Evolutionary conservation across 352 stramenopile genomes (phyloP), one percentile per base, ranked within the genome.

Genomic region (Phytophthora hibernalis): DNA sequence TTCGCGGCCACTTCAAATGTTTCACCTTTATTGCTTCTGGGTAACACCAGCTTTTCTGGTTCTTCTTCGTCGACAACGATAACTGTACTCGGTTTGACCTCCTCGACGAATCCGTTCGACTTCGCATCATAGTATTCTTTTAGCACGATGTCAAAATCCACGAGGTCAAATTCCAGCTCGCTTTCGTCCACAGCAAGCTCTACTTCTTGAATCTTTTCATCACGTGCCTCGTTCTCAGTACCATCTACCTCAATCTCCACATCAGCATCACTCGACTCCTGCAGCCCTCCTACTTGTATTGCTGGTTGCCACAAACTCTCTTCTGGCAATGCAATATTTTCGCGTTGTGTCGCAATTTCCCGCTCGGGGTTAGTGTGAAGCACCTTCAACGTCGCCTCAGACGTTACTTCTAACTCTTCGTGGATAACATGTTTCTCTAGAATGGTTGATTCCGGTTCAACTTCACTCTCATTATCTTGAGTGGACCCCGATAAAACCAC

Each of bases 381-480:
- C 26, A 54, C 42, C 16, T 63, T 66, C 9, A 64, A 38, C 42
- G 45, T 43, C 6, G 57, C 54, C 28, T 68, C 37, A 20, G 54
- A 31, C 15, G 59, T 68, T 30, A 74, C 55, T 51, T 69, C 55
- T 35, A 60, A 7, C 15, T 26, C 44, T 15, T 65, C 45, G 31
- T 12, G 42, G 51, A 18, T n/a, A 31, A 43, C 35, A 52, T 54
- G 12, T 31, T 28, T 20, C 13, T 69, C 53, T 26, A 9, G 20
- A 12, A 60, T 38, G 22, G 4, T 26, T 35, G 31, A 2, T 50
- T 61, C 31, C 2, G 24, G 15, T 24, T 55, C 53, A 50, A n/a
- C 47, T 49, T 47, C 44, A 26, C 22, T 54, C 7, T 49, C 43
- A 18, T 64, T 68, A 10, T 64, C 51, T 45, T 62, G 33, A 24